Evolutionary conservation across 23 red algal genomes (phyloP), one percentile per base, ranked within the genome.

Genomic region (Gracilaria vermiculophylla): DNA sequence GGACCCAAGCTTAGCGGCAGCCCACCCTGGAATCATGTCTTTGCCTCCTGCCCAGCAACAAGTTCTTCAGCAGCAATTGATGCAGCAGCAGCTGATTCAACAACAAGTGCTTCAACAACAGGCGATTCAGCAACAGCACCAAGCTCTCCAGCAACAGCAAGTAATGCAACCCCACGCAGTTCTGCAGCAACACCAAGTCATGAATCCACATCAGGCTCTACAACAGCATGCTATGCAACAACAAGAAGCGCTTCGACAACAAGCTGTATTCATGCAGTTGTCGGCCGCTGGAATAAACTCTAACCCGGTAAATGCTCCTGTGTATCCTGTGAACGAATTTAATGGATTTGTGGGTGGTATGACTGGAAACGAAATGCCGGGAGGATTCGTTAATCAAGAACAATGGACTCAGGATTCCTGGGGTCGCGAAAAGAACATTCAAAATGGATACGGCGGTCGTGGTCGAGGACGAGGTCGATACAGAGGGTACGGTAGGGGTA

Each of bases 51-150:
- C 37, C 23, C 69, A 88, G 27, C 72, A 39, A 76, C 84, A 88
- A 65, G 72, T 70, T 19, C 25, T 88, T 73, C 84, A 88, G 33
- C 69, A 78, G 53, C 84, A 88, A 62, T 41, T 88, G 72, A 49
- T 60, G 37, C 84, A 88, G 53, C 84, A 88, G 54, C 60, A 58
- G 27, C 60, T 88, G 69, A 52, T 62, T 25, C 81, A 85, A 17
- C 61, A 85, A 69, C 57, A 85, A 40, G 81, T 53, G 31, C 23
- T 70, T 10, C 80, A 51, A 24, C 80, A 84, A 69, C 45, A 66
- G 48, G 80, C 61, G 35, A 43, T 84, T 34, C 65, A 70, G 69
- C 69, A 74, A 42, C 74, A 78, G 21, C 73, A 79, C 3, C 76
- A 79, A 51, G 76, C 76, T 0, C 6, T 79, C 15, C 76, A 79